Conservation (phyloP, 2,329 filamentous ascomycete genomes). For the Xylaria hypoxylon region DNA sequence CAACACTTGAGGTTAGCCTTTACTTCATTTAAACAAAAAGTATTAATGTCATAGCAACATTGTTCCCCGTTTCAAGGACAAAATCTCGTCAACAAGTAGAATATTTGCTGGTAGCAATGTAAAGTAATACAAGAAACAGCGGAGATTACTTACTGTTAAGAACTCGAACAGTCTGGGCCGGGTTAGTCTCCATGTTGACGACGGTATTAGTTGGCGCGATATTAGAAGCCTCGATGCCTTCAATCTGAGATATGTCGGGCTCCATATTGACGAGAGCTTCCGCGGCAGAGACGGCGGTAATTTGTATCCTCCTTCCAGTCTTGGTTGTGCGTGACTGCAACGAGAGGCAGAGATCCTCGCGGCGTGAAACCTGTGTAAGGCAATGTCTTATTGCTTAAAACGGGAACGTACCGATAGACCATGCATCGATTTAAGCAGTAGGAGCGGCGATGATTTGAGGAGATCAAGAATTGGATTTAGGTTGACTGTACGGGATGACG, state of each 20-base stretch:
- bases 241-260: not conserved
- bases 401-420: not conserved
- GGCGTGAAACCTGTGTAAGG: no score
- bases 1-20: not conserved
- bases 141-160: constrained; percentile 21
- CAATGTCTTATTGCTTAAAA: no score
- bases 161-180: constrained; percentile 16
- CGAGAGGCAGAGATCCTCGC: not conserved
- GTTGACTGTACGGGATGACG: no score
- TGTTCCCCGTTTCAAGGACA: not conserved
- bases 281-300: not conserved
- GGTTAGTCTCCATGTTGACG: not conserved
- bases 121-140: not conserved
- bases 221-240: not conserved
- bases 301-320: not conserved
- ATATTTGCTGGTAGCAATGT: no score
- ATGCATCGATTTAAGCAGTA: not conserved
- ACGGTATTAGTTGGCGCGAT: not conserved
- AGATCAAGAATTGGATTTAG: no score
- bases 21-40: not conserved
- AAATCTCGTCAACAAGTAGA: not conserved
- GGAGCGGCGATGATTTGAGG: no score
- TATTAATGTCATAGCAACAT: not conserved
- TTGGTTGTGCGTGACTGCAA: not conserved
- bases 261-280: constrained; percentile 1